Evolutionary conservation across 202 grass and related monocot species (phyloP).

Genomic region (Elaeis oleifera): DNA sequence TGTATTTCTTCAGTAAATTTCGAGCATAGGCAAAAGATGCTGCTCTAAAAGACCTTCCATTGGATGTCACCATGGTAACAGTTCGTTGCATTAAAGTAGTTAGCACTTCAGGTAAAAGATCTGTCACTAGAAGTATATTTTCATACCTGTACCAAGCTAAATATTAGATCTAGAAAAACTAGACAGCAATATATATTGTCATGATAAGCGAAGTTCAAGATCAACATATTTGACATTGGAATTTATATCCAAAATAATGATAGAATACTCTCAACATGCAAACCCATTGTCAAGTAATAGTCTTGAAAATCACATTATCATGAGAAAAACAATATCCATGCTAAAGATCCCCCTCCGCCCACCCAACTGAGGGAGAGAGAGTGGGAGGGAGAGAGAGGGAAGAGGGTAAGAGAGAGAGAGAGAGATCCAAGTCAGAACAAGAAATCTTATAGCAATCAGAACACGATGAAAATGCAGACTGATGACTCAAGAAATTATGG

Average conservation of each 20-base stretch:
- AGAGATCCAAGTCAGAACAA: too few species aligned
- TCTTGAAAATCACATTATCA: neutral
- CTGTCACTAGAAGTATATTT: slow-evolving; percentile 66
- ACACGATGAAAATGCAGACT: too few species aligned
- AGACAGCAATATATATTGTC: slow-evolving; percentile 11
- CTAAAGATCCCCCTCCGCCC: neutral
- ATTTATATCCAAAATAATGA: too few species aligned
- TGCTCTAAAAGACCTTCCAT: slow-evolving; percentile 51
- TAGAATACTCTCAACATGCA: too few species aligned
- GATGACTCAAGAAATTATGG: too few species aligned
- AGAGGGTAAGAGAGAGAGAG: too few species aligned
- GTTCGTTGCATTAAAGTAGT: slow-evolving; percentile 56
- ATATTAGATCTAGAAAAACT: slow-evolving; percentile 9
- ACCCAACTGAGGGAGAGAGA: too few species aligned
- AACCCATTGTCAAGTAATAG: too few species aligned
- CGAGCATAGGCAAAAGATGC: slow-evolving; percentile 64
- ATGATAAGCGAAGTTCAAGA: neutral
- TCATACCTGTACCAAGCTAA: slow-evolving; percentile 54
- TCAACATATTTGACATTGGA: too few species aligned
- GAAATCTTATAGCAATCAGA: too few species aligned
- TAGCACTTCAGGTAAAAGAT: slow-evolving; percentile 80
- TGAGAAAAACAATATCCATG: neutral
- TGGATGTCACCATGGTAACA: slow-evolving; percentile 28
- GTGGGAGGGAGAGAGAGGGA: too few species aligned
- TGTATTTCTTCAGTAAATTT: slow-evolving; percentile 88